These are phyloP conservation scores for Delitschia confertaspora DNA, from an alignment of 495 filamentous ascomycete species.

Conservation along the genomic window DNA sequence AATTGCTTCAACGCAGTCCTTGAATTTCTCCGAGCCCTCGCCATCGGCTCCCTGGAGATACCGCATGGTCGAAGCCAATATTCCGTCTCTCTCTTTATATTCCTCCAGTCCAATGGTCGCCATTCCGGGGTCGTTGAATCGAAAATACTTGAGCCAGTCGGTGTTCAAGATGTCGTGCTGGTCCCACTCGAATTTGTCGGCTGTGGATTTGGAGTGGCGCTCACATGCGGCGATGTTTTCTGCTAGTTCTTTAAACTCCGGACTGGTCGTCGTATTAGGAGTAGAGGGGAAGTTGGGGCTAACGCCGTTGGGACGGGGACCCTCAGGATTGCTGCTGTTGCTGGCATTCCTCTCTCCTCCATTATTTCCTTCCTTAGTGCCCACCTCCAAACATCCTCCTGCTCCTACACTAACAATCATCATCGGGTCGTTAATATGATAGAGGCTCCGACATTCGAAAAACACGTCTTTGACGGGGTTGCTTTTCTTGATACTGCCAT, in stretches of 20 bases:
- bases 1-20: slow-evolving; percentile 17
- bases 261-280: no score
- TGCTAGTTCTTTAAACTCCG: no score
- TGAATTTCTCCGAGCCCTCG: slow-evolving; percentile 13
- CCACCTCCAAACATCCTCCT: slow-evolving; percentile 42
- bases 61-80: slow-evolving; percentile 11
- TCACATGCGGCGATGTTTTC: no score
- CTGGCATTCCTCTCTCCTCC: slow-evolving; percentile 3
- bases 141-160: slow-evolving; percentile 23
- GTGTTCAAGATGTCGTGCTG: slow-evolving; percentile 4
- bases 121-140: slow-evolving; percentile 20
- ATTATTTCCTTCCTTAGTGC: slow-evolving; percentile 1
- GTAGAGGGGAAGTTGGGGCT: no score
- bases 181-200: slow-evolving; percentile 13
- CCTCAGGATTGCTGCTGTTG: no score
- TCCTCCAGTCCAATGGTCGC: slow-evolving; percentile 13
- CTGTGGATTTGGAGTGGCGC: no score
- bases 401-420: slow-evolving; percentile 83
- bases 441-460: slow-evolving; percentile 63
- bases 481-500: slow-evolving; percentile 82
- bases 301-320: no score
- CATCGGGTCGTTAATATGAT: slow-evolving; percentile 84
- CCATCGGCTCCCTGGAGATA: slow-evolving; percentile 9
- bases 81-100: slow-evolving; percentile 3
- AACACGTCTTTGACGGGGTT: slow-evolving; percentile 77